Conservation (phyloP, 352 stramenopile species). For the Pythium coloratum region DNA sequence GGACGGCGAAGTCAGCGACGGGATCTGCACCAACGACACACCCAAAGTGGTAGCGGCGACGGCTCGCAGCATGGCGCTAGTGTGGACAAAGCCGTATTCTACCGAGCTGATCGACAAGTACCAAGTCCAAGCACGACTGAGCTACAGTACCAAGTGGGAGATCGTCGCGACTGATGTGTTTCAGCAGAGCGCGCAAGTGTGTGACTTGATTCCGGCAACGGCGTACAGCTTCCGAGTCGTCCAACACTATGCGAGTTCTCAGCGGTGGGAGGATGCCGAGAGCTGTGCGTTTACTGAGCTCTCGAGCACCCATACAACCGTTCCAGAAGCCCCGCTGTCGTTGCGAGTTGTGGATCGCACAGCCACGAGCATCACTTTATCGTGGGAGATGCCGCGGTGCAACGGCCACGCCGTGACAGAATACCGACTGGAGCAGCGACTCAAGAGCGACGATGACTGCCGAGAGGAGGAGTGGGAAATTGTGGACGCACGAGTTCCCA, state of each 20-base stretch:
- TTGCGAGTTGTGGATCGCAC: constrained; percentile 40
- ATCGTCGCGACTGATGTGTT: constrained; percentile 21
- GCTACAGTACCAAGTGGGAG: constrained; percentile 42
- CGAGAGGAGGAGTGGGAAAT: constrained; percentile 5
- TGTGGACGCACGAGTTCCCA: constrained; percentile 12
- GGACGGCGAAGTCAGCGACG: constrained; percentile 47
- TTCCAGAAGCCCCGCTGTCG: constrained; percentile 38
- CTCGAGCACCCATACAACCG: constrained; percentile 29
- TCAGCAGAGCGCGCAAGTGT: constrained; percentile 30
- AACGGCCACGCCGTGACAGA: constrained; percentile 42
- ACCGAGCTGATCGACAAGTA: constrained; percentile 51
- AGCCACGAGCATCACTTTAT: constrained; percentile 34
- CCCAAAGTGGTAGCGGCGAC: constrained; percentile 38
- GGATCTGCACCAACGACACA: constrained; percentile 54
- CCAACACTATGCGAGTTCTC: constrained; percentile 36
- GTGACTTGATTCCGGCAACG: constrained; percentile 38
- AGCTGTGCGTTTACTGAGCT: constrained; percentile 35
- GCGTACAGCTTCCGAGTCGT: constrained; percentile 54
- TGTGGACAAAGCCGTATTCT: constrained; percentile 57
- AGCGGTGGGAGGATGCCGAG: constrained; percentile 37
- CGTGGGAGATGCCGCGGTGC: constrained; percentile 49
- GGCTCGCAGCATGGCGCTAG: constrained; percentile 36
- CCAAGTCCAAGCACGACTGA: constrained; percentile 39
- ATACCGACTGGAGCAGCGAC: constrained; percentile 28
- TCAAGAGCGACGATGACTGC: not conserved